Evolutionary conservation across 1,284 basidiomycete genomes (phyloP), one percentile per base, ranked within the genome.

Genomic region (Ceratobasidium sp.): DNA sequence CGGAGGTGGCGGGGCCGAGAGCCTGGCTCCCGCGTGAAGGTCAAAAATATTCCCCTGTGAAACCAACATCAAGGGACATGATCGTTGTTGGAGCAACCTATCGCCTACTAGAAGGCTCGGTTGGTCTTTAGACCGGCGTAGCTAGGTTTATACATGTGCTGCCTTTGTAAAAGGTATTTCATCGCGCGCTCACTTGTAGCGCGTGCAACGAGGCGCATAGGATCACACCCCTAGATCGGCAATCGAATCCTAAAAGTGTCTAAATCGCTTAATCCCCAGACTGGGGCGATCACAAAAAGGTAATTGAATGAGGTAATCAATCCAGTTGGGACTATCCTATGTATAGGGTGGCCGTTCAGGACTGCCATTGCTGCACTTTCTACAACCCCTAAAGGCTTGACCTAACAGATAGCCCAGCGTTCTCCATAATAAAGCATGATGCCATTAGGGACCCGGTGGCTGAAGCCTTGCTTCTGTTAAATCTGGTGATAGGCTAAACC

Each of bases 11-110:
- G 56, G 56, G 26, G 17, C 31, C 56, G 15, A 17, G 31, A 31
- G 56, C n/a, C 37, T 26, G 63, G 42, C 42, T 65, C 10, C 63
- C 23, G 39, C 31, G n/a, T 33, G 15, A 45, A 26, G 68, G 15
- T 60, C 28, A 60, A 60, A 60, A 35, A 49, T 26, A 31, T 49
- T 39, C 6, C 39, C 33, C 56, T 54, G 56, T 61, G 69, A 51
- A 73, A 60, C 66, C 7, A 4, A 58, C 37, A 73, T 73, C 69
- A 73, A 73, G 69, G 69, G 69, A 49, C 56, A 61, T 7, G 26
- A 56, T 58, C 31, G 13, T 45, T 56, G 37, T 69, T 56, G 17
- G 51, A 39, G 39, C 37, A 17, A n/a, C 31, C 35, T 35, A 5
- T 65, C 31, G 37, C 15, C 42, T 20, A 26, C 42, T 64, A 37